phyloP scores from a whole-genome alignment of 805 yeast species.

The Pichia pseudocactophila region DNA sequence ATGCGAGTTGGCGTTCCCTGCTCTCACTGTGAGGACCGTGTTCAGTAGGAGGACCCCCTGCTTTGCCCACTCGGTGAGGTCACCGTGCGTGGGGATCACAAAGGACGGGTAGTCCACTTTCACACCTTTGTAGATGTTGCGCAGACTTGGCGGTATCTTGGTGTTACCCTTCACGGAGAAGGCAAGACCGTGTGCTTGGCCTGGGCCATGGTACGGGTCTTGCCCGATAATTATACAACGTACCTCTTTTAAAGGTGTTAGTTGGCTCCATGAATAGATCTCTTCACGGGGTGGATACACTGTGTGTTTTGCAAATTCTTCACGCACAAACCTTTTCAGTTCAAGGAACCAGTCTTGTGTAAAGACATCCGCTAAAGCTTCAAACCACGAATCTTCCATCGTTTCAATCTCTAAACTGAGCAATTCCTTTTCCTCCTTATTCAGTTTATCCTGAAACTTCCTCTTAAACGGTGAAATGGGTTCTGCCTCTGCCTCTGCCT shows the following conservation, averaged over 20 bases:
- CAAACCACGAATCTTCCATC: slow-evolving; percentile 74
- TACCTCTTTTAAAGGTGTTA: slow-evolving; percentile 67
- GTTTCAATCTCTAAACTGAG: slow-evolving; percentile 60
- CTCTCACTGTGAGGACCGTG: slow-evolving; percentile 83
- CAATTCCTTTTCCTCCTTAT: slow-evolving; percentile 40
- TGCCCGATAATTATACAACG: slow-evolving; percentile 85
- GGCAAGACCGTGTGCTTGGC: slow-evolving; percentile 96
- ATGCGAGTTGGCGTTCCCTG: slow-evolving; percentile 91
- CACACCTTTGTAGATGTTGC: slow-evolving; percentile 78
- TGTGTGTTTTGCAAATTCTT: slow-evolving; percentile 34
- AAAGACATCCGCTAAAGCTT: slow-evolving; percentile 56
- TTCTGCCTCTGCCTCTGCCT: neutral
- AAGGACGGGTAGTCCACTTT: slow-evolving; percentile 62
- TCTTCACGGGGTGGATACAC: slow-evolving; percentile 74
- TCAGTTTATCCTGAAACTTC: slow-evolving; percentile 41
- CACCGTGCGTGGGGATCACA: slow-evolving; percentile 51
- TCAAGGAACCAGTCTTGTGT: slow-evolving; percentile 77
- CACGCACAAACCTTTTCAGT: slow-evolving; percentile 53
- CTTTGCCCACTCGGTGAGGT: slow-evolving; percentile 73
- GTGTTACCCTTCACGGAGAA: slow-evolving; percentile 78
- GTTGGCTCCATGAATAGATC: slow-evolving; percentile 85
- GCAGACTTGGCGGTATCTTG: slow-evolving; percentile 78
- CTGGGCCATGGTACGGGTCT: slow-evolving; percentile 88
- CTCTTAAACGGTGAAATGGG: slow-evolving; percentile 23
- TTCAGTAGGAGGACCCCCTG: slow-evolving; percentile 85